These are phyloP conservation scores for Sphaerostilbella broomeana DNA, from an alignment of 2,329 filamentous ascomycete species.

Conservation along the genomic window DNA sequence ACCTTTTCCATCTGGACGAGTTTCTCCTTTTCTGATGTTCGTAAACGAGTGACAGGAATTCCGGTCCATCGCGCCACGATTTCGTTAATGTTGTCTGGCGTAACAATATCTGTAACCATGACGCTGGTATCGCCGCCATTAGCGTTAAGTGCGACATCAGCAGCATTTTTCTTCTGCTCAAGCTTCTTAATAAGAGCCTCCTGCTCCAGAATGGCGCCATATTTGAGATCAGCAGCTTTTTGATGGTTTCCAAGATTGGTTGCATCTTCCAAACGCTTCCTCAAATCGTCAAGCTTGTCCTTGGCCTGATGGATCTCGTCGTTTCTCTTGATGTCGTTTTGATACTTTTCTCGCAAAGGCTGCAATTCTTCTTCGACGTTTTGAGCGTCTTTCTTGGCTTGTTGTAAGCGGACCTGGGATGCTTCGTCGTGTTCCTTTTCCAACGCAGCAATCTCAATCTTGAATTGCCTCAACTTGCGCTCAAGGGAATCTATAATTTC, in stretches of 20 bases:
- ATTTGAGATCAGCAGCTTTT: conserved; percentile 88
- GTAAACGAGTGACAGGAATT: conserved; percentile 89
- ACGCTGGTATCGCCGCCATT: conserved; percentile 56
- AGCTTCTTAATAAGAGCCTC: conserved; percentile 71
- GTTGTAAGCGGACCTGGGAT: conserved; percentile 72
- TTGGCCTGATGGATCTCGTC: conserved; percentile 92
- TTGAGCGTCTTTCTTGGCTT: conserved; percentile 82
- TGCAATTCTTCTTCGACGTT: conserved; percentile 91
- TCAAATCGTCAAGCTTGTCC: conserved; percentile 85
- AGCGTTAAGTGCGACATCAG: conserved; percentile 62
- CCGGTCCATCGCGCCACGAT: conserved; percentile 98
- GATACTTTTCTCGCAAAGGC: conserved; percentile 90
- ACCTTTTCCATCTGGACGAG: conserved; percentile 93
- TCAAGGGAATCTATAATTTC: conserved; percentile 94
- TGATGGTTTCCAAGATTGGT: conserved; percentile 77
- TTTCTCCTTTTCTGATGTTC: conserved; percentile 96
- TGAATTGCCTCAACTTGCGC: conserved; percentile 78
- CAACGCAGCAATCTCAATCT: conserved; percentile 95
- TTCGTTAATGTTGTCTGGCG: conserved; percentile 97
- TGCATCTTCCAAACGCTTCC: conserved; percentile 90
- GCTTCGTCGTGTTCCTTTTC: conserved; percentile 92
- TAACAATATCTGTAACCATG: conserved; percentile 87
- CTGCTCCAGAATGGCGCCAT: conserved; percentile 95
- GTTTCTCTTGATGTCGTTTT: conserved; percentile 83
- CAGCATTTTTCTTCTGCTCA: conserved; percentile 71